Base-by-base conservation (phyloP, 1,284 basidiomycete species). In the Pisolithus thermaeus region DNA sequence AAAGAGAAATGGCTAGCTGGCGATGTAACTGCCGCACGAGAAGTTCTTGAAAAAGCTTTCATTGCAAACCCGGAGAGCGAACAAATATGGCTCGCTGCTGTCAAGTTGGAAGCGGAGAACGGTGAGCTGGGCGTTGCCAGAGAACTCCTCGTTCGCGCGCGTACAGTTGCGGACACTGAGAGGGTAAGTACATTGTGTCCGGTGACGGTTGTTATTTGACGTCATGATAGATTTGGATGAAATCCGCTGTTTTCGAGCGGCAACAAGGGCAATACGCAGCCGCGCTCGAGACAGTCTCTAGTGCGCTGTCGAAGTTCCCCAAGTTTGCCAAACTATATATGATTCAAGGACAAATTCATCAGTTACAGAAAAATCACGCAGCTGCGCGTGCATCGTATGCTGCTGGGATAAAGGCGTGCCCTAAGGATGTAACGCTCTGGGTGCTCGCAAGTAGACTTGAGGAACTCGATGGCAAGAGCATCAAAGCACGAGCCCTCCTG, bases 11-110 rank as follows among this genome's bases (percentile, higher is more conserved):
- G 93, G 92, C 66, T 91, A 9, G 81, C 83, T 8, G 90, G 90
- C 7, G 92, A 99, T 63, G 87, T 98, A 9, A 80, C 84, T 1
- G 88, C 85, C 12, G 92, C 96, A 0, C 84, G 95, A 46, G 81
- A 85, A 55, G 87, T 97, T 12, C 81, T 99, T 14, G 91, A 87
- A 55, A 81, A 82, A 41, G 94, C 97, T 0, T 98, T 98, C 75
- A 84, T 90, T 55, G 90, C 92, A 45, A 99, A 98, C 66, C 90
- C 94, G 16, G 94, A 97, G 65, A 96, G 91, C 64, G 97, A 99
- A 69, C 85, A 89, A 55, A 97, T 99, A 62, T 99, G 95, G 90
- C 74, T 99, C 40, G 96, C 95, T 1, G 96, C 96, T 20, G 92
- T 97, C 55, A 97, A 97, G 71, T 77, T 98, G 7, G 96, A 98